Conservation (phyloP, 371 early-diverging fungal genomes). For the Cokeromyces recurvatus region DNA sequence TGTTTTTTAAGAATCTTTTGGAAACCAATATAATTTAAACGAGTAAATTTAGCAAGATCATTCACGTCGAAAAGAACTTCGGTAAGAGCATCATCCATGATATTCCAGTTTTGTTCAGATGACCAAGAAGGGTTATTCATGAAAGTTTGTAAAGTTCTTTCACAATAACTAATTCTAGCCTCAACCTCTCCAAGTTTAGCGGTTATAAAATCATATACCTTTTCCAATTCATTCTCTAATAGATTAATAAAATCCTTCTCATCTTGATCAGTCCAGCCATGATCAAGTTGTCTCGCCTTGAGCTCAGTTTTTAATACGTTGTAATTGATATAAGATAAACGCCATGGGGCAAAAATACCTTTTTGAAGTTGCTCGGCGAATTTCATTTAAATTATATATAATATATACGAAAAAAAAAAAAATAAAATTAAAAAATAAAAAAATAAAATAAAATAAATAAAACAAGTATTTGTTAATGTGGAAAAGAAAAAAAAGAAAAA, state of each 20-base stretch:
- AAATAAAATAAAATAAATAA: background rate
- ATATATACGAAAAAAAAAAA: background rate
- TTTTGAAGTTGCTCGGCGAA: conserved; percentile 28
- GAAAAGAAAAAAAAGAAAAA: background rate
- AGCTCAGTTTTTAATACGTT: conserved; percentile 32
- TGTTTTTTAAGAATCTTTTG: conserved; percentile 94
- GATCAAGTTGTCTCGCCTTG: conserved; percentile 27
- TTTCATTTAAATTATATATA: conserved; percentile 15
- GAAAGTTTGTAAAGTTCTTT: conserved; percentile 60
- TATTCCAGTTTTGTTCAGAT: conserved; percentile 35
- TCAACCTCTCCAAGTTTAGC: conserved; percentile 69
- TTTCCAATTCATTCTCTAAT: conserved; percentile 78
- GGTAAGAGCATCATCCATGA: conserved; percentile 45
- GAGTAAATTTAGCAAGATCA: conserved; percentile 85
- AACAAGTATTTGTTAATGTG: background rate
- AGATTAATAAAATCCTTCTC: conserved; percentile 70
- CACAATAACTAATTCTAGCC: conserved; percentile 79
- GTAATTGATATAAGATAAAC: conserved; percentile 35
- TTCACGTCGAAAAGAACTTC: conserved; percentile 67
- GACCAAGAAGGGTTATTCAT: conserved; percentile 37
- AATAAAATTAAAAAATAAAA: background rate
- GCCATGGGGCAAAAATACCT: conserved; percentile 38
- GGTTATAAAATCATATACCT: conserved; percentile 79
- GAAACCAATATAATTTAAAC: conserved; percentile 92
- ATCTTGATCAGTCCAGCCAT: conserved; percentile 55